Evolutionary conservation across 2,329 filamentous ascomycete genomes (phyloP), one percentile per base, ranked within the genome.

Genomic region (Fusarium subtropicale): DNA sequence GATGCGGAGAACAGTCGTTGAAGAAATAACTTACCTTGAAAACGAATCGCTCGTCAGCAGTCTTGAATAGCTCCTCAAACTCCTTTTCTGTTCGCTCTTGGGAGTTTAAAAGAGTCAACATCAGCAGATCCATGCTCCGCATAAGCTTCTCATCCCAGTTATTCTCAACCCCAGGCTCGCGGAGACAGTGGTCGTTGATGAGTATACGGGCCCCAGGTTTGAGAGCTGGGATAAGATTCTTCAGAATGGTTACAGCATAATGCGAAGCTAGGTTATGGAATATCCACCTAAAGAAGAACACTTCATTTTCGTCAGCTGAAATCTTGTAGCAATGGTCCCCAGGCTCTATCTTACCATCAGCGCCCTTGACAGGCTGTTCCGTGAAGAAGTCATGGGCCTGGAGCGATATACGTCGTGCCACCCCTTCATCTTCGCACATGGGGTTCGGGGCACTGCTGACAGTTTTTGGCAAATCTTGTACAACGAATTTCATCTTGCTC

Each of bases 231-330:
- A 87, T 76, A 11, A 89, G 79, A 22, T 81, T 82, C 63, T 80
- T 80, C 38, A 86, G 76, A 39, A 88, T 84, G 45, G 80, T 79
- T 45, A 84, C 72, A 6, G 82, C 82, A 56, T 87, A 85, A 4
- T 82, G 81, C 16, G 87, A 87, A 0, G 86, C 84, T 79, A 87
- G 88, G 77, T 90, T 88, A 74, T 90, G 87, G 10, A 90, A 76
- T 65, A 90, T 88, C 81, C 84, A 85, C 48, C 86, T 84, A 76
- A 89, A 84, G 69, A 86, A 82, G 20, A 88, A 80, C 22, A 30
- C 26, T 83, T 28, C 26, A 15, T 38, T 28, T 12, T 18, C 16
- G 66, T 76, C 22, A 74, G 68, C 42, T 55, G 33, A 15, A 6
- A 16, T 22, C 24, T 12, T n/a, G 26, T 16, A 34, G 5, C 10